Percentiles rank a stretch among this genome's conserved stretches.
phyloP scores from a whole-genome alignment of 2,329 filamentous ascomycete genomes.

The Aspergillus sp. region DNA sequence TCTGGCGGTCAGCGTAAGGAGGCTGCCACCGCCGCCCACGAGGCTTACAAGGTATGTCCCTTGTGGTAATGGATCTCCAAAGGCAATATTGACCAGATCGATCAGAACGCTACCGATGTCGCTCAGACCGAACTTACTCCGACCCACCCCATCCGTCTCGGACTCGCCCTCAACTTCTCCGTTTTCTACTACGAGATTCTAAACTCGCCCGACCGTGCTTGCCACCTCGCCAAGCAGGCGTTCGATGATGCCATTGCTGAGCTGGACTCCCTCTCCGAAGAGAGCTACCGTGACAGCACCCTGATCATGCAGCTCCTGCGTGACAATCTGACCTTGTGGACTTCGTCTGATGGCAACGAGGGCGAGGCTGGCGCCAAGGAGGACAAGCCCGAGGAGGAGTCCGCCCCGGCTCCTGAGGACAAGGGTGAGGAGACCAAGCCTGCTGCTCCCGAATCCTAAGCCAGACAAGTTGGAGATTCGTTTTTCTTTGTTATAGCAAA shows the following conservation, averaged over 20 bases:
- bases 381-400: conserved; percentile 46
- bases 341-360: conserved; percentile 83
- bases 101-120: conserved; percentile 89
- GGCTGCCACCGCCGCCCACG: conserved; percentile 86
- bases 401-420: conserved; percentile 42
- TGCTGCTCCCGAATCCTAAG: conserved; percentile 31
- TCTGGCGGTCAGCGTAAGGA: conserved; percentile 91
- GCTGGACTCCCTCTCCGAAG: conserved; percentile 94
- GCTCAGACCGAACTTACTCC: conserved; percentile 96
- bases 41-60: conserved; percentile 85
- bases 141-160: conserved; percentile 95
- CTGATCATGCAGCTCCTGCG: conserved; percentile 98
- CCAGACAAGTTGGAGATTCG: conserved; percentile 15
- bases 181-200: conserved; percentile 99
- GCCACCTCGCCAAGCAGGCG: conserved; percentile 97
- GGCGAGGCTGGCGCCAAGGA: conserved; percentile 57
- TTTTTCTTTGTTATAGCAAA: conserved; percentile 19
- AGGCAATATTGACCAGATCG: conserved; percentile 11
- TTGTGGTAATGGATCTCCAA: not conserved
- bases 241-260: conserved; percentile 98
- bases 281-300: conserved; percentile 98
- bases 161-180: conserved; percentile 97
- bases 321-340: conserved; percentile 98
- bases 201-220: conserved; percentile 94
- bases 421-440: conserved; percentile 35